Evolutionary conservation across 2,329 filamentous ascomycete species (phyloP).

Genomic region (Monilinia polystroma): DNA sequence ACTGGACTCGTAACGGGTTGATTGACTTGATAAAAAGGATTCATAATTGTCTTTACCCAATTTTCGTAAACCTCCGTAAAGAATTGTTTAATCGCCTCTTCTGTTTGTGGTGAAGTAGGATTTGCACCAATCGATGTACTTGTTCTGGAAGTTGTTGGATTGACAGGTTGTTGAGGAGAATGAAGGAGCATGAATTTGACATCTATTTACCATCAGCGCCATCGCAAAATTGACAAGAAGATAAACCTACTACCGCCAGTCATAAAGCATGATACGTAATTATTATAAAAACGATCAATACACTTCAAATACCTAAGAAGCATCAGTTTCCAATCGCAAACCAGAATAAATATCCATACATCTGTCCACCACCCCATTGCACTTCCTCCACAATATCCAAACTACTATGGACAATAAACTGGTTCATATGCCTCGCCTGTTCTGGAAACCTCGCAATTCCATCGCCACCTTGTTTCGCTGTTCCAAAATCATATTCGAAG

Average conservation of each 20-base stretch:
- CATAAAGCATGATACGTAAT: constrained; percentile 91
- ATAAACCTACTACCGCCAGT: constrained; percentile 66
- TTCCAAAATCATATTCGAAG: constrained; percentile 96
- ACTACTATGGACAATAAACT: constrained; percentile 93
- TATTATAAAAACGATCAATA: constrained; percentile 95
- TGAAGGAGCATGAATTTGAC: constrained; percentile 93
- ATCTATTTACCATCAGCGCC: constrained; percentile 43
- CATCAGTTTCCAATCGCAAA: constrained; percentile 17
- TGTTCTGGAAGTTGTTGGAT: constrained; percentile 49
- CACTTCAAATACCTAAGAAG: constrained; percentile 82
- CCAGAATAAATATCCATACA: constrained; percentile 55
- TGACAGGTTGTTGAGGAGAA: constrained; percentile 61
- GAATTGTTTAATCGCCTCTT: constrained; percentile 94
- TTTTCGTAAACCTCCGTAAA: constrained; percentile 94
- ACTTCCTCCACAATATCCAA: constrained; percentile 95
- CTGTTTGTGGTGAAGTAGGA: constrained; percentile 83
- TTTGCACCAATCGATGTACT: constrained; percentile 77
- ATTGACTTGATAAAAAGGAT: constrained; percentile 86
- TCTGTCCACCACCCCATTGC: constrained; percentile 84
- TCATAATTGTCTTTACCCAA: constrained; percentile 97
- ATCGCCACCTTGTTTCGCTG: constrained; percentile 92
- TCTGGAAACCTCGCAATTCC: constrained; percentile 85
- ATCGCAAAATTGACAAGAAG: background rate
- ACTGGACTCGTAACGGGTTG: constrained; percentile 83
- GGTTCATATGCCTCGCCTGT: constrained; percentile 89